Conservation (phyloP, 768 basidiomycete genomes). For the Amyloporia xantha region DNA sequence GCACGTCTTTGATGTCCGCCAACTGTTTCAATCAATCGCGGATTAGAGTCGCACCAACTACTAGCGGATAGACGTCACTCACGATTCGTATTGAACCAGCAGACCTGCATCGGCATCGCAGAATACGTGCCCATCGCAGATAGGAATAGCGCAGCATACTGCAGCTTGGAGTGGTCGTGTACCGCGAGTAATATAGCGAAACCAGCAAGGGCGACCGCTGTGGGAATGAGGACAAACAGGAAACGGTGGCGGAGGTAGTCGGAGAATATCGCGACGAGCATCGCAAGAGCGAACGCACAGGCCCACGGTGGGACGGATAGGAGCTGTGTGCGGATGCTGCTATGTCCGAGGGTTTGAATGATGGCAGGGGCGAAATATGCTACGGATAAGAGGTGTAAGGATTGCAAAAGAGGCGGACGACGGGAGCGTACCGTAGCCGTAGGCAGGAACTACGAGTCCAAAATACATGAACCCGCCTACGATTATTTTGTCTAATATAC, state of each 20-base stretch:
- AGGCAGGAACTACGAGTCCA: slow-evolving; percentile 23
- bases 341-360: slow-evolving; percentile 19
- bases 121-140: slow-evolving; percentile 18
- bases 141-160: slow-evolving; percentile 20
- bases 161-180: slow-evolving; percentile 15
- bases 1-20: slow-evolving; percentile 20
- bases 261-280: slow-evolving; percentile 17
- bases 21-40: slow-evolving; percentile 10
- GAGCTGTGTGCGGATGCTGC: slow-evolving; percentile 22
- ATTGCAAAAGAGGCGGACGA: not conserved
- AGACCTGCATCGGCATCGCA: slow-evolving; percentile 20
- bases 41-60: not conserved
- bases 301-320: slow-evolving; percentile 26
- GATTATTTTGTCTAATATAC: slow-evolving; percentile 19
- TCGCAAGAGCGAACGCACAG: slow-evolving; percentile 19
- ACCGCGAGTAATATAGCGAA: slow-evolving; percentile 18
- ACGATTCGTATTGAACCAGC: slow-evolving; percentile 22
- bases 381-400: not conserved
- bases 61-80: slow-evolving; percentile 1
- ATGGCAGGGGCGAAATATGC: slow-evolving; percentile 21
- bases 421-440: slow-evolving; percentile 20
- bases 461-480: slow-evolving; percentile 28
- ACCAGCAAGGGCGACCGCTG: slow-evolving; percentile 14
- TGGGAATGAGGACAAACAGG: slow-evolving; percentile 16
- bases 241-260: slow-evolving; percentile 18